Base-by-base conservation (phyloP, 2,329 filamentous ascomycete genomes). In the Fusarium torreyae region DNA sequence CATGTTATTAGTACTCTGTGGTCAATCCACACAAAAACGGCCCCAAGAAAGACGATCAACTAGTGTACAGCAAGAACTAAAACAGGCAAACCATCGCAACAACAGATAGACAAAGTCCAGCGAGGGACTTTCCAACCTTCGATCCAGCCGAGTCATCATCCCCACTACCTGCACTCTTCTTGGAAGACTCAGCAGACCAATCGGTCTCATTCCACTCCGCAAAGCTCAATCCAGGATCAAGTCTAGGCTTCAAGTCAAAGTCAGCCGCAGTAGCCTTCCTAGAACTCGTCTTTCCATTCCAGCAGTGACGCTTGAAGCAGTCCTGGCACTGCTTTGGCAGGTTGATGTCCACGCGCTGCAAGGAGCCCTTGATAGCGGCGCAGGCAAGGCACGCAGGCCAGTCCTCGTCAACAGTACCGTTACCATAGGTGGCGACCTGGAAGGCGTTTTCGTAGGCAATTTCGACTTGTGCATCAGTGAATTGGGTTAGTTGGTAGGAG, bases 361-460 rank as follows among this genome's bases (percentile, higher is more conserved):
- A 83, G 51, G 89, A 92, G 34, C 93, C 86, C 54, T 85, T 88
- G 11, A 97, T 83, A 7, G 94, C 88, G 1, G 94, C 94, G 77
- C 94, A 97, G 2, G 90, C 93, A 2, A 95, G 89, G 71, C 94
- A 97, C 0, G 88, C 85, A 0, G 90, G 85, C 94, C 94, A 97
- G 39, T 89, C 78, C 2, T 78, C 70, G 75, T 95, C 90, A 2
- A 90, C 72, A 0, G 92, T 93, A 24, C 86, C 88, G 77, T 97
- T 97, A 26, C 87, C 94, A 81, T 91, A 90, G 0, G 94, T 97
- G 1, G 88, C 94, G 7, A 90, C 86, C 73, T 95, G 87, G 81
- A 92, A 94, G 6, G 92, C 94, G 79, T 97, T 97, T 0, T 74
- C 73, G 15, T 74, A 44, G 6, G 68, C 69, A 20, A 69, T 51